Evolutionary conservation across 2,329 filamentous ascomycete species (phyloP).

Genomic region (Penicillium sp.): DNA sequence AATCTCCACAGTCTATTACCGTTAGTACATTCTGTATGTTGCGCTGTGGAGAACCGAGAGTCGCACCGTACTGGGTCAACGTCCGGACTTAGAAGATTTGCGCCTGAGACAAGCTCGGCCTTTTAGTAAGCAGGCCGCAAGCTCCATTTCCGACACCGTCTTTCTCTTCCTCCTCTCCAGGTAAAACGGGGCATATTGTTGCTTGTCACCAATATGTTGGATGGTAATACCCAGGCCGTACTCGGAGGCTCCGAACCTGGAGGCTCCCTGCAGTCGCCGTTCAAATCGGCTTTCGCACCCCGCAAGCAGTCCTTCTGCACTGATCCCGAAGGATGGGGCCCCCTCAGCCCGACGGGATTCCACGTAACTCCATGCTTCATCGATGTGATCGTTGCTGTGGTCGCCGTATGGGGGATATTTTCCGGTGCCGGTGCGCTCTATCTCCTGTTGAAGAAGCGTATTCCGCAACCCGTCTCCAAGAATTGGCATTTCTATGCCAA

Average conservation of each 20-base stretch:
- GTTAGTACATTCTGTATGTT: background rate
- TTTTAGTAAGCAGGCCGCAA: constrained; percentile 25
- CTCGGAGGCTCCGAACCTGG: constrained; percentile 31
- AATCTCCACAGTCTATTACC: background rate
- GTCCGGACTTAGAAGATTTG: constrained; percentile 5
- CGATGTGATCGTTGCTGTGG: constrained; percentile 78
- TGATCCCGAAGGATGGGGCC: constrained; percentile 93
- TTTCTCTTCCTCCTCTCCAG: constrained; percentile 15
- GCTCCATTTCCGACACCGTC: constrained; percentile 18
- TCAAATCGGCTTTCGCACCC: constrained; percentile 26
- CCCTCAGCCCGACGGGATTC: constrained; percentile 78
- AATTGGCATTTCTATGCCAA: constrained; percentile 94
- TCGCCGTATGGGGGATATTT: constrained; percentile 76
- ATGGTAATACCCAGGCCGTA: constrained; percentile 35
- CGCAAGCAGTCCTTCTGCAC: constrained; percentile 71
- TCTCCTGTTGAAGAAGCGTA: constrained; percentile 71
- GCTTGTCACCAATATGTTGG: constrained; percentile 31
- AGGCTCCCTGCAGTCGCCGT: constrained; percentile 25
- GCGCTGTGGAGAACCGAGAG: background rate
- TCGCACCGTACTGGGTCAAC: background rate
- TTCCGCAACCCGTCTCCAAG: constrained; percentile 66
- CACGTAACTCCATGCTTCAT: constrained; percentile 98
- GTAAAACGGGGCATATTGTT: constrained; percentile 23
- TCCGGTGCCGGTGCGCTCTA: constrained; percentile 74
- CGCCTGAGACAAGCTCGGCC: constrained; percentile 2